phyloP scores from a whole-genome alignment of 179 eudicot species.

The Actinidia polygama region DNA sequence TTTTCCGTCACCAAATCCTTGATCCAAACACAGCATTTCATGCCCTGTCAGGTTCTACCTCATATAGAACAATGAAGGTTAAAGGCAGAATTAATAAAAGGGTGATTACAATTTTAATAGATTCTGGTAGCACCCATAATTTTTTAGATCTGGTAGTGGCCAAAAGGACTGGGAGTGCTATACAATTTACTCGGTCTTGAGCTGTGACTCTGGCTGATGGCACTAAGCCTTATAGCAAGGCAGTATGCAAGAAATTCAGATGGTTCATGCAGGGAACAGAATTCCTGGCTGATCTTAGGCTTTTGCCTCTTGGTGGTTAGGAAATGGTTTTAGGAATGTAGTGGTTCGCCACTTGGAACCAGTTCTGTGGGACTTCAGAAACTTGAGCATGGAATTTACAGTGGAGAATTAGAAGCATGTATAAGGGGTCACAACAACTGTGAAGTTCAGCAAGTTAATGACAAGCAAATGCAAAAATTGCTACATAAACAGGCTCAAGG shows the following conservation, averaged over 20 bases:
- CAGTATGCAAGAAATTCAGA: not conserved
- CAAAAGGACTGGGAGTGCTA: not conserved
- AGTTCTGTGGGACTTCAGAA: not conserved
- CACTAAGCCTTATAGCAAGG: not conserved
- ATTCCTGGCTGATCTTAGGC: not conserved
- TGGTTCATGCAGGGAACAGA: not conserved
- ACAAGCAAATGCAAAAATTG: not conserved
- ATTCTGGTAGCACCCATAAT: not conserved
- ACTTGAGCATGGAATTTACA: not conserved
- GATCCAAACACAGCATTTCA: not conserved
- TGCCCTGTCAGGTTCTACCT: not conserved
- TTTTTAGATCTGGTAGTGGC: not conserved
- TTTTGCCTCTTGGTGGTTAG: not conserved
- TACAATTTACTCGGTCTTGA: not conserved
- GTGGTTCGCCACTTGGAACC: not conserved
- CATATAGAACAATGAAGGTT: not conserved
- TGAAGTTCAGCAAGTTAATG: no score
- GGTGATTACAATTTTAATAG: not conserved
- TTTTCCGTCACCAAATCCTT: no score
- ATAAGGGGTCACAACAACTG: not conserved
- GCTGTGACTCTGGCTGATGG: not conserved
- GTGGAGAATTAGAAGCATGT: not conserved
- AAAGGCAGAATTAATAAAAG: not conserved
- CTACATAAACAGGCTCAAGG: not conserved
- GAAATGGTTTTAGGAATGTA: not conserved